A percentile compares a stretch with the other conserved stretches of the same genome.
These are phyloP conservation scores for Cardamine occulta DNA, from an alignment of 345 rosid genomes.

Conservation along the genomic window DNA sequence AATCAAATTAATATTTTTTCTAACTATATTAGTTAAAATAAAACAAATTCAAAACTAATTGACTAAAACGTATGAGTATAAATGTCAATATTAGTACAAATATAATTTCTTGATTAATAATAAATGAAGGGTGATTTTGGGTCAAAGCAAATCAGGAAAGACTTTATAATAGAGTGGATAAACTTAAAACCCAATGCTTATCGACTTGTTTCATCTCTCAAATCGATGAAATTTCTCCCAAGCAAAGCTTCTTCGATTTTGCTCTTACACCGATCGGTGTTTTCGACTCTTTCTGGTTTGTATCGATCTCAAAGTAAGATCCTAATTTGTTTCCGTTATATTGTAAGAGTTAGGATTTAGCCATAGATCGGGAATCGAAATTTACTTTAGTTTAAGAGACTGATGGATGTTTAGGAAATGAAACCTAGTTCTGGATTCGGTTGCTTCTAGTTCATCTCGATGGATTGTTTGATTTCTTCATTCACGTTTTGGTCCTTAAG, in stretches of 20 bases:
- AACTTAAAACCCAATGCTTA: conserved; percentile 5
- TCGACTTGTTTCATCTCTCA: conserved; percentile 31
- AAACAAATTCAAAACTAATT: background rate
- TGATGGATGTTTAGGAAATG: background rate
- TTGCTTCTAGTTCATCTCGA: background rate
- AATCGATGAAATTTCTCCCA: conserved; percentile 12
- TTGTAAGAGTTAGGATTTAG: conserved; percentile 20
- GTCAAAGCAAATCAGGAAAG: background rate
- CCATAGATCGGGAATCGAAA: conserved; percentile 18
- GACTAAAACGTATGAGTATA: background rate
- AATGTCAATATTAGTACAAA: background rate
- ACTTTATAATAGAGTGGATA: background rate
- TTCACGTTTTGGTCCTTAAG: background rate
- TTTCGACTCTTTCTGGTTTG: conserved; percentile 33
- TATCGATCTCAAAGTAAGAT: conserved; percentile 11
- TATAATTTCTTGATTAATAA: background rate
- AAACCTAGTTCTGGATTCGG: background rate
- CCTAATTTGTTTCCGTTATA: background rate
- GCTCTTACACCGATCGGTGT: conserved; percentile 18
- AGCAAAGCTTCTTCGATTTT: conserved; percentile 19
- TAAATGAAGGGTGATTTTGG: background rate
- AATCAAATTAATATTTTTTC: background rate
- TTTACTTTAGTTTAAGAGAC: background rate
- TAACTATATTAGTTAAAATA: background rate
- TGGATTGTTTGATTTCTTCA: background rate